These are phyloP conservation scores for Pugionium cornutum DNA, from an alignment of 345 rosid species.

Conservation along the genomic window DNA sequence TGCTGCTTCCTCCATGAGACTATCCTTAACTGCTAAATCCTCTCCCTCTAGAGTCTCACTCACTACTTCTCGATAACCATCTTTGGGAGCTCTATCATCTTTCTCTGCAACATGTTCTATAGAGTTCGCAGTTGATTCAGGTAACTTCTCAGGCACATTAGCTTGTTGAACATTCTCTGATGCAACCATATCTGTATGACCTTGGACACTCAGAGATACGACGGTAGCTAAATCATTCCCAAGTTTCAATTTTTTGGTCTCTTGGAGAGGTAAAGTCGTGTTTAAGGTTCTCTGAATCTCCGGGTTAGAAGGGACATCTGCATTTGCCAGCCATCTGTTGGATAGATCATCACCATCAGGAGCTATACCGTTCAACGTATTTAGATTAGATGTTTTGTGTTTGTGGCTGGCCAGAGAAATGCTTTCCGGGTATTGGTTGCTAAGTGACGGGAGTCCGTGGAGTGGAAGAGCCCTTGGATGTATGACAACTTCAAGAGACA, in stretches of 20 bases:
- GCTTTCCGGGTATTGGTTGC: slow-evolving; percentile 32
- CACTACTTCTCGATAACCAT: not conserved
- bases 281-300: slow-evolving; percentile 32
- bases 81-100: slow-evolving; percentile 29
- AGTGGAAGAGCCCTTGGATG: slow-evolving; percentile 80
- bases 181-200: slow-evolving; percentile 41
- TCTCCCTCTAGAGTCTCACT: slow-evolving; percentile 30
- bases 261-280: slow-evolving; percentile 22
- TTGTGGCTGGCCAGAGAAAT: slow-evolving; percentile 37
- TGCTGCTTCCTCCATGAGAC: slow-evolving; percentile 30
- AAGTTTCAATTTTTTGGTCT: slow-evolving; percentile 30
- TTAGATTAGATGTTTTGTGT: slow-evolving; percentile 33
- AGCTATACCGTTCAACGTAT: slow-evolving; percentile 31
- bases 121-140: slow-evolving; percentile 34
- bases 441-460: slow-evolving; percentile 44
- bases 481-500: slow-evolving; percentile 74
- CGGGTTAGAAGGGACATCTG: slow-evolving; percentile 29
- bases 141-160: slow-evolving; percentile 17
- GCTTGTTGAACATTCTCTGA: slow-evolving; percentile 30
- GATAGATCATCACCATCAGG: slow-evolving; percentile 48
- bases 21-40: not conserved
- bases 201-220: slow-evolving; percentile 25
- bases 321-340: slow-evolving; percentile 43
- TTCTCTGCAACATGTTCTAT: slow-evolving; percentile 37
- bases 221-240: slow-evolving; percentile 37